A percentile compares a stretch with the other conserved stretches of the same genome.
These are phyloP conservation scores for Clavispora santaluciae DNA, from an alignment of 805 yeast genomes.

Conservation along the genomic window DNA sequence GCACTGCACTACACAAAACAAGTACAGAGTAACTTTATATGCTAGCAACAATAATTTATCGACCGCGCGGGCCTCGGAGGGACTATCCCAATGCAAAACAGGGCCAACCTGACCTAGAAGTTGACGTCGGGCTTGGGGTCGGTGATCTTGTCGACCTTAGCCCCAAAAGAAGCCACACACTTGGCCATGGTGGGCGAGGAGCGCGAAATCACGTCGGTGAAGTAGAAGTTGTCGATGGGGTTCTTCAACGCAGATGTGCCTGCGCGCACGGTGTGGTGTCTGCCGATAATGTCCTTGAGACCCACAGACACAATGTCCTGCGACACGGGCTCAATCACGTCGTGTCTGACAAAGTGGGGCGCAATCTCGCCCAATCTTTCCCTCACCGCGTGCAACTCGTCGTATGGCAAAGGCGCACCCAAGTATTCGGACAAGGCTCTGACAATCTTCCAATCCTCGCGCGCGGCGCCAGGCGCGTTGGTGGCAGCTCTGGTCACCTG, in stretches of 20 bases:
- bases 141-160: conserved; percentile 54
- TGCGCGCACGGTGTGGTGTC: conserved; percentile 31
- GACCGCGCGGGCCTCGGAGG: conserved; percentile 1
- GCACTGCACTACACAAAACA: too few species aligned
- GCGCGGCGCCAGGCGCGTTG: conserved; percentile 81
- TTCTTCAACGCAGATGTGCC: conserved; percentile 50
- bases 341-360: conserved; percentile 75
- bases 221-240: conserved; percentile 79
- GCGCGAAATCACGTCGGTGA: conserved; percentile 83
- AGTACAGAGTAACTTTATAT: neutral
- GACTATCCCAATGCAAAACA: conserved; percentile 1
- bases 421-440: conserved; percentile 80
- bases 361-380: conserved; percentile 70
- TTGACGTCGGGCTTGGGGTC: conserved; percentile 44
- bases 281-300: conserved; percentile 38
- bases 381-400: conserved; percentile 63
- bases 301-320: conserved; percentile 54
- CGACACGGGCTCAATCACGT: conserved; percentile 65
- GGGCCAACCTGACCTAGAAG: conserved; percentile 5
- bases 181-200: conserved; percentile 88
- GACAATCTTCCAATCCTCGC: conserved; percentile 88
- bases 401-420: conserved; percentile 68
- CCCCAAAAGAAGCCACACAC: conserved; percentile 70
- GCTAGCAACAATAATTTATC: conserved; percentile 1
- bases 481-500: conserved; percentile 84